These are phyloP conservation scores for Solanum rostratum DNA, from an alignment of 257 asterid genomes.

Conservation along the genomic window DNA sequence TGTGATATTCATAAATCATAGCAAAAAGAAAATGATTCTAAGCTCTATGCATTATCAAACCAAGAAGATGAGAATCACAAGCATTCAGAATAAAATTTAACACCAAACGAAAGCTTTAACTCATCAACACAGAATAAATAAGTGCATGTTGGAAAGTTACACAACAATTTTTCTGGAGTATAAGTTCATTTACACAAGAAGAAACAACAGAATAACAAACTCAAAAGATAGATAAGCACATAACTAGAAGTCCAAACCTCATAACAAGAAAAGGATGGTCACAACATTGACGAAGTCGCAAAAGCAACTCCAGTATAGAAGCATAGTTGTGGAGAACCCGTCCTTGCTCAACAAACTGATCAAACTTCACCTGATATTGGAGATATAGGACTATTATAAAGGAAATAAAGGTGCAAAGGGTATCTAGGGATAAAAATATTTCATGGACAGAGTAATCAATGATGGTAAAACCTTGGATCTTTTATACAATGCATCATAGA, in stretches of 20 bases:
- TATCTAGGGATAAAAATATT: neutral
- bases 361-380: conserved; percentile 64
- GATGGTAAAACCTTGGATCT: conserved; percentile 62
- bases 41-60: neutral
- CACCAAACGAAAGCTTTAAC: neutral
- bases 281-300: conserved; percentile 99
- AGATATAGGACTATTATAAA: neutral
- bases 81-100: neutral
- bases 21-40: neutral
- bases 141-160: neutral
- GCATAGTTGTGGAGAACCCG: conserved; percentile 97
- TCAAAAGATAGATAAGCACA: neutral
- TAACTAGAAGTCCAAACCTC: conserved; percentile 38
- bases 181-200: neutral
- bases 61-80: neutral
- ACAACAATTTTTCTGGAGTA: neutral
- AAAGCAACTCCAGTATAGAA: conserved; percentile 87
- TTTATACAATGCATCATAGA: conserved; percentile 85
- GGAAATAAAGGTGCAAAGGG: neutral
- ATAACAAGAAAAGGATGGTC: conserved; percentile 96
- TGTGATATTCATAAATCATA: neutral
- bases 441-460: neutral
- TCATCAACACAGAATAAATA: neutral
- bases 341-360: conserved; percentile 97
- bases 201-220: neutral